Conservation (phyloP, 345 rosid species). For the Dovyalis caffra region DNA sequence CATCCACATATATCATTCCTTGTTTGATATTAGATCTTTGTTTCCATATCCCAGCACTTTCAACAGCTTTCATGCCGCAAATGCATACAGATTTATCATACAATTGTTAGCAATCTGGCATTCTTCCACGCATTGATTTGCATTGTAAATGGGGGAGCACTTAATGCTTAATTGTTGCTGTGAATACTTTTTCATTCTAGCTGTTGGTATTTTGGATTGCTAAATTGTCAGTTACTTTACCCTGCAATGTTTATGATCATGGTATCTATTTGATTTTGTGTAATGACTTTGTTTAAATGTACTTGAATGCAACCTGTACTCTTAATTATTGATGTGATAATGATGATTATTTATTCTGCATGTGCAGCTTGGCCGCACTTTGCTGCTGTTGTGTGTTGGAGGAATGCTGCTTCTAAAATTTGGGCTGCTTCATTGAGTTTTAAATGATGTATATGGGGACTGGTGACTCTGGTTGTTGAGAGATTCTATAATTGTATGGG, state of each 20-base stretch:
- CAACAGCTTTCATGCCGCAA: neutral
- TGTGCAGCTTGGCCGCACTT: constrained; percentile 34
- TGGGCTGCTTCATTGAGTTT: constrained; percentile 4
- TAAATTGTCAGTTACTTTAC: neutral
- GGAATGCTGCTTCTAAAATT: constrained; percentile 40
- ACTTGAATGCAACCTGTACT: neutral
- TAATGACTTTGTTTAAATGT: neutral
- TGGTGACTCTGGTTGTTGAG: constrained; percentile 11
- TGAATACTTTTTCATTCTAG: neutral
- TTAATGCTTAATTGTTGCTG: neutral
- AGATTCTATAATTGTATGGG: neutral
- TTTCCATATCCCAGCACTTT: neutral
- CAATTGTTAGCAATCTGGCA: neutral
- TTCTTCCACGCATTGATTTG: neutral
- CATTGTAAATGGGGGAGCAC: neutral
- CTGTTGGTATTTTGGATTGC: neutral
- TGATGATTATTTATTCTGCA: neutral
- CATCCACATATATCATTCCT: neutral
- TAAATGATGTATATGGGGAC: neutral
- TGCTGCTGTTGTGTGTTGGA: constrained; percentile 50
- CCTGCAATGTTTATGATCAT: neutral
- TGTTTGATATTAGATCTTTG: neutral
- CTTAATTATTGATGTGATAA: neutral
- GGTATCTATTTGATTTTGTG: neutral
- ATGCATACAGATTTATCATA: neutral